Evolutionary conservation across 2,329 filamentous ascomycete species (phyloP), one percentile per base, ranked within the genome.

Genomic region (Paecilomyces fulvus): DNA sequence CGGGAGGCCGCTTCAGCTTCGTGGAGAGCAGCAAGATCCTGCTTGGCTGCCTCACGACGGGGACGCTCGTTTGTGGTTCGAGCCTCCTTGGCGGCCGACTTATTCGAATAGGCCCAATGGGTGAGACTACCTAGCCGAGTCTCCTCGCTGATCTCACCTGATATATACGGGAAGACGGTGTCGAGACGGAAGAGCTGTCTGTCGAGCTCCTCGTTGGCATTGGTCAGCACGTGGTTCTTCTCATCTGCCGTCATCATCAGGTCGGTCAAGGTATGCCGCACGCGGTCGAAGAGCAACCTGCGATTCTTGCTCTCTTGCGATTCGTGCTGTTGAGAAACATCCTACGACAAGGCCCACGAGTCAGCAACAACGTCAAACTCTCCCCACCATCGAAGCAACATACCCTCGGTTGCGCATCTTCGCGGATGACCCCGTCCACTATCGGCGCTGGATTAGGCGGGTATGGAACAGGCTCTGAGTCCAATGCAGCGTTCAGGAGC

Each of bases 201-300:
- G 62, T 90, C 84, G 11, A 97, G 83, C 50, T 92, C 90, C 64
- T 95, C 89, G 65, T 92, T 94, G 55, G 94, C 92, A 14, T 92
- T 95, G 37, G 89, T 88, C 56, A 97, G 88, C 64, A 99, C 94
- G 64, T 96, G 92, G 63, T 96, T 96, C 76, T 99, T 99, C 75
- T 99, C 94, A 68, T 99, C 94, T 37, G 97, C 82, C 1, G 92
- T 92, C 51, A 90, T 84, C 49, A 97, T 84, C 79, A 97, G 88
- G 64, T 92, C 88, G 62, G 87, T 84, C 54, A 96, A 86, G 61
- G 88, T 87, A 64, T 85, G 80, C 37, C 90, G 86, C 54, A 92
- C 85, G 58, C 90, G 86, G 65, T 86, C 84, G 69, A 92, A 95
- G 48, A 92, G 78, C 65, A 88, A 83, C 62, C 90, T 85, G 61